Evolutionary conservation across 306 rosid species (phyloP).

Genomic region (Prunus fruticosa): DNA sequence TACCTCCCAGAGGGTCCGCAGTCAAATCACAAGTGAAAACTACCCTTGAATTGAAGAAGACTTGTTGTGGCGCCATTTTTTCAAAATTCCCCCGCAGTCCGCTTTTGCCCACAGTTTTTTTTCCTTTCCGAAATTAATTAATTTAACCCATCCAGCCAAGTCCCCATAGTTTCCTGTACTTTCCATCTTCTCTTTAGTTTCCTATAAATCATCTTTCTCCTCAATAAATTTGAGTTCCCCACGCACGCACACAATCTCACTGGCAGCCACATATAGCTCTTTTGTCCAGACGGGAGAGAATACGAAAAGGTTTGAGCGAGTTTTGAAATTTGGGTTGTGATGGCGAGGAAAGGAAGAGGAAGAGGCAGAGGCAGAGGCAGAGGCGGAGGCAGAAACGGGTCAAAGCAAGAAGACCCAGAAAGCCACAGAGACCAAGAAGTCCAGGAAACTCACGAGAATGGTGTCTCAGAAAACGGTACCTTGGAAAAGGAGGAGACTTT

Average conservation of each 20-base stretch:
- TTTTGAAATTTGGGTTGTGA: not conserved
- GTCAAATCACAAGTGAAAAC: not conserved
- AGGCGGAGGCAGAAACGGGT: not conserved
- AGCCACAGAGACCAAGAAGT: too few species aligned
- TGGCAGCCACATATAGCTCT: not conserved
- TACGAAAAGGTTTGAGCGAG: too few species aligned
- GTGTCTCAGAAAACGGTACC: not conserved
- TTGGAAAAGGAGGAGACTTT: not conserved
- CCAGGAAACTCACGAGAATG: not conserved
- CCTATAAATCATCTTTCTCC: too few species aligned
- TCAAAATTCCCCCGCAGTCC: not conserved
- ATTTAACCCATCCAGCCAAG: too few species aligned
- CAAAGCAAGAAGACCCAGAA: not conserved
- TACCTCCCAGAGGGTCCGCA: not conserved
- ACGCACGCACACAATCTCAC: not conserved
- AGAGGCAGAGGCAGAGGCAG: not conserved
- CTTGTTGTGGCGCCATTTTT: not conserved
- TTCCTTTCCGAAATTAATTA: too few species aligned
- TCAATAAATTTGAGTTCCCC: not conserved
- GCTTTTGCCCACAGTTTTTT: not conserved
- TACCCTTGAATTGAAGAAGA: not conserved
- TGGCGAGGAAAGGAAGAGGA: slow-evolving; percentile 7
- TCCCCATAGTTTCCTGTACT: too few species aligned
- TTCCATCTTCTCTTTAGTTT: too few species aligned
- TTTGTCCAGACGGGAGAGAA: not conserved